Conservation (phyloP, 345 rosid species). For the Eucalyptus cloeziana region DNA sequence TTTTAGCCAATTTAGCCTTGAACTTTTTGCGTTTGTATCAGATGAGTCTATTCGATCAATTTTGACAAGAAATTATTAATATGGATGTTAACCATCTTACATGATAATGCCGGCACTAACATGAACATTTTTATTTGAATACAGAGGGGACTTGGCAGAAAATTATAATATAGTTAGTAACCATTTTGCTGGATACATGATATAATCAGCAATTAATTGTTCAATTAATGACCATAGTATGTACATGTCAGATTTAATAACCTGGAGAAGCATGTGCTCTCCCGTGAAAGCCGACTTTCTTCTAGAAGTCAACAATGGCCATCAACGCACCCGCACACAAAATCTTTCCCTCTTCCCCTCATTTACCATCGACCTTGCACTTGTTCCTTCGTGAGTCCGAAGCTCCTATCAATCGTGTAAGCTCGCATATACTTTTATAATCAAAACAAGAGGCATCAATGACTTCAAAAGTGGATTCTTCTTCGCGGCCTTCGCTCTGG, state of each 20-base stretch:
- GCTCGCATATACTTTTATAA: background rate
- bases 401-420: background rate
- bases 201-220: background rate
- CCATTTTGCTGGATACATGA: background rate
- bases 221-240: background rate
- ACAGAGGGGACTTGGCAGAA: background rate
- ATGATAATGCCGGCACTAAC: rapidly evolving
- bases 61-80: too few relatives aligned
- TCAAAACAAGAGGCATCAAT: background rate
- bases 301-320: background rate
- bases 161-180: too few relatives aligned
- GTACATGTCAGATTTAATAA: background rate
- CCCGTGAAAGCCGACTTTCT: background rate
- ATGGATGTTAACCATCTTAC: too few relatives aligned
- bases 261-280: background rate
- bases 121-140: too few relatives aligned
- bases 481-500: background rate
- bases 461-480: background rate
- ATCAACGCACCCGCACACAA: background rate
- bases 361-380: background rate
- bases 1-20: too few relatives aligned
- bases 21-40: rapidly evolving
- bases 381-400: background rate
- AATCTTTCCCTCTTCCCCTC: background rate
- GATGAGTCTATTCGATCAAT: rapidly evolving